Base-by-base conservation (phyloP, 2,329 filamentous ascomycete species). In the Juglanconis sp. region DNA sequence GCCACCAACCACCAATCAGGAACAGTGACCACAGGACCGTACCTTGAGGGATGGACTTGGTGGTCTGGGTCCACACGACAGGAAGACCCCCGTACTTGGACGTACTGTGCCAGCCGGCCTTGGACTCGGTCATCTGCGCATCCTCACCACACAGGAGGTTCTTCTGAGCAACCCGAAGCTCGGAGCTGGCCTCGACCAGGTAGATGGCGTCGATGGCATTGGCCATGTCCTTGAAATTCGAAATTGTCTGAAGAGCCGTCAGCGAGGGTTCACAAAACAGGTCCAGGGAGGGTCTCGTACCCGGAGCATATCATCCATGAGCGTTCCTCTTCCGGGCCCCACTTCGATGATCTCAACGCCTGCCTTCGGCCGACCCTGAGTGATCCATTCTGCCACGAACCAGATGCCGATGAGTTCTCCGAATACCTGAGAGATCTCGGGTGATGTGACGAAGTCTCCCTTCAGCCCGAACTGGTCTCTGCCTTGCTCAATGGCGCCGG, bases 401-500 rank as follows among this genome's bases (percentile, higher is more conserved):
- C 95, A 99, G 67, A 99, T 85, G 4, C 92, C 95, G 59, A 98
- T 81, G 34, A 99, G 81, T 76, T 99, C 95, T 31, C 95, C 95
- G 76, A 99, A 99, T 11, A 98, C 84, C 72, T 98, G 95, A 1
- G 93, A 97, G 68, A 99, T 98, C 75, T 99, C 95, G 0, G 95
- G 95, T 0, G 93, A 97, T 0, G 95, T 99, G 55, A 98, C 89
- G 71, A 99, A 99, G 75, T 99, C 95, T 32, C 95, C 95, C 70
- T 91, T 90, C 58, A 85, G 79, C n/a, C 95, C 95, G 68, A 99
- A 99, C 65, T 94, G 93, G 70, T 97, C 93, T 51, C 87, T 84
- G 24, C 83, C 87, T 62, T 85, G 76, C 57, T 82, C 81, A 48
- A 88, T 82, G 31, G 87, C 85, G 5, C 88, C 85, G 0, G 92